phyloP scores from a whole-genome alignment of 139 green algal genomes.

The Mesotaenium endlicherianum region DNA sequence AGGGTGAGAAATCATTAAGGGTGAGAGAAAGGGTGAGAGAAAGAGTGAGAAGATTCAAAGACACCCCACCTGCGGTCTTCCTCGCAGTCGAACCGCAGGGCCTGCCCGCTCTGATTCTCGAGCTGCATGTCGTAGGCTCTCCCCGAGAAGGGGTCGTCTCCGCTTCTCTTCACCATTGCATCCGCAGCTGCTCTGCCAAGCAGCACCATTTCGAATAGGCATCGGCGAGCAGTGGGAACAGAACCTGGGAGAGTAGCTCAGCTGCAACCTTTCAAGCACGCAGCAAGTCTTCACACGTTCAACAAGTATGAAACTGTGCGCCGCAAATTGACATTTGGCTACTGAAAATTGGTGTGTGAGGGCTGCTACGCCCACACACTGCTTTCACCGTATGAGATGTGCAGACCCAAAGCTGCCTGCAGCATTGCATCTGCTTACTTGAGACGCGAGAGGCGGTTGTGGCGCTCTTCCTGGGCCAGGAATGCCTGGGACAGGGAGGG shows the following conservation, averaged over 20 bases:
- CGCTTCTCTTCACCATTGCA: neutral
- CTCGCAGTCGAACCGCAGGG: neutral
- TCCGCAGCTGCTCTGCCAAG: neutral
- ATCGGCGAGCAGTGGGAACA: too few relatives aligned
- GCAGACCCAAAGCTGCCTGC: too few relatives aligned
- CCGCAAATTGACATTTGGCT: neutral
- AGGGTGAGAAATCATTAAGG: too few relatives aligned
- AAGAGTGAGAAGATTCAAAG: too few relatives aligned
- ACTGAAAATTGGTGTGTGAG: neutral
- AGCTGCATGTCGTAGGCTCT: conserved; percentile 4
- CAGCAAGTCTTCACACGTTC: too few relatives aligned
- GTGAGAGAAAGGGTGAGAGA: too few relatives aligned
- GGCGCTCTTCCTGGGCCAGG: neutral
- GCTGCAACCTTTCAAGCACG: too few relatives aligned
- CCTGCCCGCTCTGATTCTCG: conserved; percentile 6
- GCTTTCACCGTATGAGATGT: too few relatives aligned
- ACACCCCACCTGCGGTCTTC: neutral
- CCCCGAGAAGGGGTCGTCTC: neutral
- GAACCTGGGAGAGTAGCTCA: too few relatives aligned
- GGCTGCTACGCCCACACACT: too few relatives aligned
- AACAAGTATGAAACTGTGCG: neutral
- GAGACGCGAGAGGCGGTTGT: neutral
- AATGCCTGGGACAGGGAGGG: neutral
- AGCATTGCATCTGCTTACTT: neutral
- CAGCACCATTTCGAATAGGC: too few relatives aligned